phyloP scores from a whole-genome alignment of 2,329 filamentous ascomycete genomes.

The Daldinia sp. region DNA sequence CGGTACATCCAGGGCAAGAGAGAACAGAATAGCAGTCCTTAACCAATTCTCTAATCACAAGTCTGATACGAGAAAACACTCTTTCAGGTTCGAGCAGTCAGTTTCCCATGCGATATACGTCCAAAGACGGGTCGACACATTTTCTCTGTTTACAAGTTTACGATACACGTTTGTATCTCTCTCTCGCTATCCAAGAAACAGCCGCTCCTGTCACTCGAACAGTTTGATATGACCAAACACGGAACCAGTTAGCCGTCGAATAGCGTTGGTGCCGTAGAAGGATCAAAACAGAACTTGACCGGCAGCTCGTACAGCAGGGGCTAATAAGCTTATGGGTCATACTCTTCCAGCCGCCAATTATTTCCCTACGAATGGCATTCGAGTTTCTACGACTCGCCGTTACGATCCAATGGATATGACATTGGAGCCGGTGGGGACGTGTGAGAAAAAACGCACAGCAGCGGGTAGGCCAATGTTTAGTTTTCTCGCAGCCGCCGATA shows the following conservation, averaged over 20 bases:
- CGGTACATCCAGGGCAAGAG: not conserved
- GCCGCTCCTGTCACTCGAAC: not conserved
- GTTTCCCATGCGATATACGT: not conserved
- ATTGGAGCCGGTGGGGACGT: slow-evolving; percentile 22
- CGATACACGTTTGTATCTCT: not conserved
- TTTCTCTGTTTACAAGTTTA: not conserved
- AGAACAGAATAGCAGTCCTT: not conserved
- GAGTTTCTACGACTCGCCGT: slow-evolving; percentile 23
- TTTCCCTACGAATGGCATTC: slow-evolving; percentile 20
- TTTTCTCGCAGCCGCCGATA: slow-evolving; percentile 24
- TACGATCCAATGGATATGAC: slow-evolving; percentile 18
- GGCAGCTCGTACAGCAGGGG: not conserved
- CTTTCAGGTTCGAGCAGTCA: not conserved
- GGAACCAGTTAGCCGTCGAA: not conserved
- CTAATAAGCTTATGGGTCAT: slow-evolving; percentile 18
- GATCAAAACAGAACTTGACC: not conserved
- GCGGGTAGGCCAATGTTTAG: slow-evolving; percentile 34
- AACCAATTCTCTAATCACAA: not conserved
- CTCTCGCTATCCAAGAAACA: not conserved
- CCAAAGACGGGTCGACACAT: not conserved
- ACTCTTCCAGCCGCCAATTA: slow-evolving; percentile 20
- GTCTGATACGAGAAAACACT: not conserved
- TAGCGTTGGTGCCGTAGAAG: not conserved
- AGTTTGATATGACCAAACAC: not conserved
- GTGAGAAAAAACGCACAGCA: slow-evolving; percentile 22